Evolutionary conservation across 2,329 filamentous ascomycete species (phyloP), one percentile per base, ranked within the genome.

Genomic region (Drechslerella coelobrocha): DNA sequence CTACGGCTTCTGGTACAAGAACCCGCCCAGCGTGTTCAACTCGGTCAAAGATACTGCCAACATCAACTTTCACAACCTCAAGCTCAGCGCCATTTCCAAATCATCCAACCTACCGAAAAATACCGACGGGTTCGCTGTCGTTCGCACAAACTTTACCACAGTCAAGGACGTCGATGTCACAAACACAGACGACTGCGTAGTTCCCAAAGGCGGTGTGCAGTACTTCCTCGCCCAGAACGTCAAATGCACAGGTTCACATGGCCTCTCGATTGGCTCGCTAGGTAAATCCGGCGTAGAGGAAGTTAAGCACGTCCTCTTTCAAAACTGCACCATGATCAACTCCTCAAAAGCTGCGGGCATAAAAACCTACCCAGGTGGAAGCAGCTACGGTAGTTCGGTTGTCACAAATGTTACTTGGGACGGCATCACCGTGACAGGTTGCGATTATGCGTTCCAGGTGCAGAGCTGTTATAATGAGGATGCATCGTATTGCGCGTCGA

Each of bases 231-330:
- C 82, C 3, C 75, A 77, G 14, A 76, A 76, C 2, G 77, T 83
- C 23, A 79, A 78, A 37, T 84, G 82, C 74, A 79, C 76, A 2
- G 81, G 81, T 14, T 81, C 80, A 7, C 82, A 82, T 50, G 81
- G 82, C 6, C 73, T 83, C 7, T 82, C 80, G 1, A 81, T 83
- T 3, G 82, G 82, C 2, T 81, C 79, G 1, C 75, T 83, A 4
- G 82, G 81, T 0, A 79, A 79, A 39, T 74, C 74, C 6, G 75
- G 74, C 5, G 75, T 77, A n/a, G 81, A 83, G 65, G 77, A 76
- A 0, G 81, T 83, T 14, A 73, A 78, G 53, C 81, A 83, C 57
- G 72, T 82, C 23, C 79, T 80, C 34, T 79, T 82, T 21, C 76
- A 76, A 10, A 77, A 78, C 7, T 79, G 79, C 0, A 78, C 72